Conservation (phyloP, 495 filamentous ascomycete species). For the Friedmanniomyces endolithicus region DNA sequence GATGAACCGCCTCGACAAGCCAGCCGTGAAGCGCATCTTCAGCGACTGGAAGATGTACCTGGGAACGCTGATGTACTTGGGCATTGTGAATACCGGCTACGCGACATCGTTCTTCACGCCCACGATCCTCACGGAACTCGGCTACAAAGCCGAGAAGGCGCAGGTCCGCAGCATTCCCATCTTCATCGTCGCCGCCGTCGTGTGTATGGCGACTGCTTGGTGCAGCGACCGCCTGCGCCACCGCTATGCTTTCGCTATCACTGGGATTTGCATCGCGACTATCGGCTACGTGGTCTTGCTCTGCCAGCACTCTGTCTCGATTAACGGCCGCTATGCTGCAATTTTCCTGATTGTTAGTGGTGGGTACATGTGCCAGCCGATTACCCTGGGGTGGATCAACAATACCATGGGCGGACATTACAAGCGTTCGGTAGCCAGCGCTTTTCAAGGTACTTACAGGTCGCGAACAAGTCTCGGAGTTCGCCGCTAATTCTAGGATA, state of each 20-base stretch:
- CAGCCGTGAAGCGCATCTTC: constrained; percentile 22
- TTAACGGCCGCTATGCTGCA: constrained; percentile 30
- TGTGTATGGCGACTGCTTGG: constrained; percentile 4
- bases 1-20: constrained; percentile 33
- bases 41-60: constrained; percentile 27
- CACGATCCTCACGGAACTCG: constrained; percentile 19
- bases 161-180: constrained; percentile 31
- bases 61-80: constrained; percentile 25
- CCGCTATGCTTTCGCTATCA: constrained; percentile 29
- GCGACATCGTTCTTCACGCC: constrained; percentile 27
- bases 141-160: constrained; percentile 19
- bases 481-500: too few relatives aligned
- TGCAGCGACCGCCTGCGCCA: constrained; percentile 27
- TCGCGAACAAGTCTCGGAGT: too few relatives aligned
- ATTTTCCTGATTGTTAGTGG: constrained; percentile 32
- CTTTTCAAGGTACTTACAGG: constrained; percentile 23
- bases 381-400: constrained; percentile 29
- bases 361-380: constrained; percentile 30
- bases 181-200: constrained; percentile 23
- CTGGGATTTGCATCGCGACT: constrained; percentile 24
- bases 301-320: constrained; percentile 20
- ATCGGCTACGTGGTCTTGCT: constrained; percentile 30
- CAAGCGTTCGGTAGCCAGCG: constrained; percentile 36
- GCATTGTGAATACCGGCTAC: constrained; percentile 27
- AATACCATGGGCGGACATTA: constrained; percentile 27